Conservation (phyloP, 169 alveolate genomes). For the Eimeria zaria region DNA sequence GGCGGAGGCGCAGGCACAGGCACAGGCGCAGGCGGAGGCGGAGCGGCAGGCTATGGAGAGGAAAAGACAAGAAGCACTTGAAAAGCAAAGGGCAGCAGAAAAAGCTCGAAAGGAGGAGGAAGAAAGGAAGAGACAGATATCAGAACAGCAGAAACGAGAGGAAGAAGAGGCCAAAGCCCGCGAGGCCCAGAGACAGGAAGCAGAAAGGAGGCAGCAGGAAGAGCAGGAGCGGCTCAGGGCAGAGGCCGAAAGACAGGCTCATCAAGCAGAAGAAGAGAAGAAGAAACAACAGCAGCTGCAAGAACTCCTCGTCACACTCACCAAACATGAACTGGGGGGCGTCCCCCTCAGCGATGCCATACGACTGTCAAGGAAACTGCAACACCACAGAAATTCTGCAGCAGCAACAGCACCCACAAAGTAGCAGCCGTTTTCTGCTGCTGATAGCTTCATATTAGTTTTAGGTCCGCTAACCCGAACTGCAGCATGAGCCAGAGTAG, state of each 20-base stretch:
- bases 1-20: constrained; percentile 18
- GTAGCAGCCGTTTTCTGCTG: neutral
- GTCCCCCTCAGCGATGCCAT: constrained; percentile 22
- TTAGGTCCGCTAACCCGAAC: neutral
- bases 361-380: neutral
- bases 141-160: neutral
- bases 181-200: neutral
- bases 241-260: neutral
- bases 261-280: neutral
- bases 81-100: constrained; percentile 28
- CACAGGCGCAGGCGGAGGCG: constrained; percentile 11
- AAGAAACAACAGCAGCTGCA: neutral
- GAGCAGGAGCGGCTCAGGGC: neutral
- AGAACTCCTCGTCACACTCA: neutral
- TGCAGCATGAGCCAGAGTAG: neutral
- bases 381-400: neutral
- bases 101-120: neutral
- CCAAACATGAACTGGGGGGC: constrained; percentile 12
- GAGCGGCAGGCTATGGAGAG: neutral
- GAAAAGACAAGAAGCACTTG: neutral
- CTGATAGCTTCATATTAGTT: neutral
- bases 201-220: neutral
- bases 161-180: neutral
- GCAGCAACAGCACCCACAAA: neutral
- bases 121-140: neutral